Conservation (phyloP, 2,329 filamentous ascomycete species). For the Alternaria brassicae region DNA sequence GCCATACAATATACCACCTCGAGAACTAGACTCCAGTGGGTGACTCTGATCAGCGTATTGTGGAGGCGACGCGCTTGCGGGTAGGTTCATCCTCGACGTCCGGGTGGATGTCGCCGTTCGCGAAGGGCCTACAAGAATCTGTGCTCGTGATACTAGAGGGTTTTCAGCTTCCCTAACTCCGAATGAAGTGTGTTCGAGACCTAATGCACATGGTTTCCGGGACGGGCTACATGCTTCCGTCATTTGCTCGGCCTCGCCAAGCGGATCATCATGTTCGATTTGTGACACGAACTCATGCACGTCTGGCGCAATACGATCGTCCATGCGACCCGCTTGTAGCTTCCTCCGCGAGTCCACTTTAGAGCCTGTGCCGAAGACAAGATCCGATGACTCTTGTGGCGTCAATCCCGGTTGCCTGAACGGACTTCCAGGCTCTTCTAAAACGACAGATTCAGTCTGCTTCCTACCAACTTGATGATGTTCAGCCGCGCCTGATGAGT, state of each 20-base stretch:
- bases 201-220: background rate
- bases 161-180: background rate
- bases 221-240: background rate
- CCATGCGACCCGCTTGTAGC: background rate
- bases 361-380: conserved; percentile 11
- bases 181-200: background rate
- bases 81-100: background rate
- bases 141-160: background rate
- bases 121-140: background rate
- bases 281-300: conserved; percentile 4
- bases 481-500: too few relatives aligned
- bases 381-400: conserved; percentile 2
- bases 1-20: background rate
- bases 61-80: background rate
- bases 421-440: background rate
- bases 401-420: conserved; percentile 17
- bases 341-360: background rate
- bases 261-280: background rate
- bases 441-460: background rate
- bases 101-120: background rate
- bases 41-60: background rate
- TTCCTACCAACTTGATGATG: background rate
- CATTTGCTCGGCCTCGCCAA: background rate
- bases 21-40: background rate
- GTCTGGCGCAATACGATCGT: conserved; percentile 3